A percentile compares a stretch with the other conserved stretches of the same genome.
phyloP scores from a whole-genome alignment of 805 yeast genomes.

The Priceomyces medius region DNA sequence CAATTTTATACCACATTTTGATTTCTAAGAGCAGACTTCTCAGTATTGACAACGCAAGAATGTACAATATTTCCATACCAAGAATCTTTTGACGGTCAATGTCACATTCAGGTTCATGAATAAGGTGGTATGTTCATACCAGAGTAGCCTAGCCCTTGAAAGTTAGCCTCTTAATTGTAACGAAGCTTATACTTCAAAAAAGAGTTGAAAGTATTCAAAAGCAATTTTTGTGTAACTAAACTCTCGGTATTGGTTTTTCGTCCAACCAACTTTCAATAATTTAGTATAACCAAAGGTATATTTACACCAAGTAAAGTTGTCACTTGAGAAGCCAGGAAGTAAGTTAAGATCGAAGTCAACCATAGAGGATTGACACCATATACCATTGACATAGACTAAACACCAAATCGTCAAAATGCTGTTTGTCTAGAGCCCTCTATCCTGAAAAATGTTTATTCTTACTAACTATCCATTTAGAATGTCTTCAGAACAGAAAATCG shows the following conservation, averaged over 20 bases:
- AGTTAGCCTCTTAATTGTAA: no score
- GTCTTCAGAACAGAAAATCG: constrained; percentile 34
- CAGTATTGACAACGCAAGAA: no score
- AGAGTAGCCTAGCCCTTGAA: no score
- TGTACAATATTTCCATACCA: no score
- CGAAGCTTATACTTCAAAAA: no score
- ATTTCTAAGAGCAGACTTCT: no score
- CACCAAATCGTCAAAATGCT: not conserved
- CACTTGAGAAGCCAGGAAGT: not conserved
- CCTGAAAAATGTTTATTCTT: not conserved
- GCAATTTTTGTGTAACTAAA: constrained; percentile 10
- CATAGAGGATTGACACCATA: no score
- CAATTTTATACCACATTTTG: no score
- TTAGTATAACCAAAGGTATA: not conserved
- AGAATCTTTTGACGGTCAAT: no score
- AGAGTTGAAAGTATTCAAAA: no score
- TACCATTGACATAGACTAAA: not conserved
- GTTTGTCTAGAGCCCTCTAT: not conserved
- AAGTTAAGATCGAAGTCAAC: not conserved
- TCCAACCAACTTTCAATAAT: constrained; percentile 10
- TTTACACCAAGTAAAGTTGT: not conserved
- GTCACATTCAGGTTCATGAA: no score
- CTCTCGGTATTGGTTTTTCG: constrained; percentile 7
- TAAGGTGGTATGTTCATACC: no score
- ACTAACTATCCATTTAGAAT: constrained; percentile 8